Evolutionary conservation across 2,329 filamentous ascomycete species (phyloP), one percentile per base, ranked within the genome.

Genomic region (Phaeosphaeria sp.): DNA sequence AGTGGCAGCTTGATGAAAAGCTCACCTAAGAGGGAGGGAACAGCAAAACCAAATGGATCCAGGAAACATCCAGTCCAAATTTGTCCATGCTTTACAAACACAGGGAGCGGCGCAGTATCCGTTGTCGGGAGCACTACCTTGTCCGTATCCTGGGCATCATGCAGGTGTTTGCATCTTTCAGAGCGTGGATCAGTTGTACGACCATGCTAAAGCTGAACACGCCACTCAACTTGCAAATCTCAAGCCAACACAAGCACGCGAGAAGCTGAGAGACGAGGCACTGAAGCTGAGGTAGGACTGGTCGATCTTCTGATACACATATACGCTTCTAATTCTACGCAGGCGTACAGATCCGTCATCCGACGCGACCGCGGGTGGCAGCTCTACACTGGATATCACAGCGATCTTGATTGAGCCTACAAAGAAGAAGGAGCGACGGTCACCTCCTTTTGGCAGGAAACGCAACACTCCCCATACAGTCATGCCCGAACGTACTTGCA

Each of bases 151-250:
- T 24, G 55, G 52, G 5, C 68, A 72, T 22, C 53, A 65, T n/a
- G n/a, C n/a, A n/a, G n/a, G n/a, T 11, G 68, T 67, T 1, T 61
- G 68, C 1, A 68, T 73, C 0, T 78, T 78, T 55, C 71, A 72
- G 9, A 63, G 9, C 30, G 18, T 67, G 1, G 64, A 70, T 13
- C 67, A 72, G 27, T 56, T 77, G 0, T 60, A 60, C 30, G 50
- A 56, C 27, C 74, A 78, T 54, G 68, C 61, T 9, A 66, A 53
- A n/a, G 44, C 57, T 2, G 69, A 76, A 8, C 75, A 78, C 59
- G 46, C 54, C 7, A 45, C 61, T 1, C 56, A 65, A 4, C 39
- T 77, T n/a, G 46, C 61, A 8, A 63, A 51, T 3, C 30, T 73
- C 21, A 57, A 63, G 20, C 59, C 64, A 18, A 50, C 53, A 44